These are phyloP conservation scores for Verbascum thapsus DNA, from an alignment of 257 asterid species.

Conservation along the genomic window DNA sequence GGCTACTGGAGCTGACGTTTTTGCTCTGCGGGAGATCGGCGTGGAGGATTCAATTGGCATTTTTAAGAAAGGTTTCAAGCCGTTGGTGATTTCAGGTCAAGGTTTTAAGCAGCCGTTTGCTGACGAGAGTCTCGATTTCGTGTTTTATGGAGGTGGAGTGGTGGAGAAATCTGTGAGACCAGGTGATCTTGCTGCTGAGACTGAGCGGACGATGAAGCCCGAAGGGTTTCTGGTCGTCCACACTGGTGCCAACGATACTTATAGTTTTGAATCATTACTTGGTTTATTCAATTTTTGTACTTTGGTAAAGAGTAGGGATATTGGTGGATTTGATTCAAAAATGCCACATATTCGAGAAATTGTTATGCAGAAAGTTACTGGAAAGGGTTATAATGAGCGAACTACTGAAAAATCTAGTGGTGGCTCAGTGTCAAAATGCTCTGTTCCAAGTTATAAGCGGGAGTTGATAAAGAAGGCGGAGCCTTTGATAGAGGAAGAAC, in stretches of 20 bases:
- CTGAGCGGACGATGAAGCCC: conserved; percentile 56
- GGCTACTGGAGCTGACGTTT: conserved; percentile 67
- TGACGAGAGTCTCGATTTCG: conserved; percentile 49
- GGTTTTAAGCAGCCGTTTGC: conserved; percentile 53
- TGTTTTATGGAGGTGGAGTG: conserved; percentile 56
- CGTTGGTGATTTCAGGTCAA: conserved; percentile 59
- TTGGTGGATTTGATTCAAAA: conserved; percentile 41
- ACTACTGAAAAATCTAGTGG: conserved; percentile 29
- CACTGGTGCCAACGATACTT: conserved; percentile 48
- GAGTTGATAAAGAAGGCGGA: conserved; percentile 70
- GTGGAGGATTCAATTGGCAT: conserved; percentile 74
- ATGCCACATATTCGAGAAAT: conserved; percentile 49
- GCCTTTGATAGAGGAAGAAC: conserved; percentile 81
- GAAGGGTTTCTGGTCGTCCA: conserved; percentile 64
- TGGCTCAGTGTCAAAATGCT: conserved; percentile 45
- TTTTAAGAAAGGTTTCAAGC: conserved; percentile 67
- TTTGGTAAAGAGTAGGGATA: conserved; percentile 49
- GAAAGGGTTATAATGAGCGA: conserved; percentile 18
- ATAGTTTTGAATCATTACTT: conserved; percentile 58
- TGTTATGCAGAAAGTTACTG: conserved; percentile 52
- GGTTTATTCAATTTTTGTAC: conserved; percentile 54
- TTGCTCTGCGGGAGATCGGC: conserved; percentile 77
- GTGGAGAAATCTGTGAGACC: conserved; percentile 57
- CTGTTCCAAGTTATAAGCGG: conserved; percentile 64
- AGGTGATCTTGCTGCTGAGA: conserved; percentile 53